Conservation (phyloP, 495 filamentous ascomycete genomes). For the Bryoglossum gracile region DNA sequence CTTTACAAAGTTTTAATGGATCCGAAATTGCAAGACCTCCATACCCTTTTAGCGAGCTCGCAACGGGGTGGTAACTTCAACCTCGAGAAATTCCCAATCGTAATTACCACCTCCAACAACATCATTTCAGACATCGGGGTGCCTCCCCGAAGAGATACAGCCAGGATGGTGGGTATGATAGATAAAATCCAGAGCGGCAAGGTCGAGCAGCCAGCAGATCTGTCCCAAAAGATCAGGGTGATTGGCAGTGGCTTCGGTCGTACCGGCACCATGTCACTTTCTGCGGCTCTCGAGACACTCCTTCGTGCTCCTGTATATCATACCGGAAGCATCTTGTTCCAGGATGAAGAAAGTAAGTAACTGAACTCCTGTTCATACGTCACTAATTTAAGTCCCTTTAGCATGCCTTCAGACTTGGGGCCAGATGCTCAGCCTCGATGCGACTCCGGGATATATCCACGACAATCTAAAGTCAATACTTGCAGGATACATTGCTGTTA, state of each 20-base stretch:
- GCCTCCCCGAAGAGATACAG: too few species aligned
- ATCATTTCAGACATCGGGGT: too few species aligned
- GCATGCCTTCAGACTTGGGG: slow-evolving; percentile 26
- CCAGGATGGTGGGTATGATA: too few species aligned
- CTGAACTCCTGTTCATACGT: not conserved
- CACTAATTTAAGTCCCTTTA: not conserved
- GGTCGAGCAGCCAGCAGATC: not conserved
- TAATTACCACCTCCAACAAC: too few species aligned
- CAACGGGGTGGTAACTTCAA: too few species aligned
- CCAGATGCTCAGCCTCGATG: slow-evolving; percentile 22
- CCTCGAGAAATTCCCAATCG: too few species aligned
- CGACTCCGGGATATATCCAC: slow-evolving; percentile 20
- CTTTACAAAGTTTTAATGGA: too few species aligned
- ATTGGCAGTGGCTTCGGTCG: slow-evolving; percentile 34
- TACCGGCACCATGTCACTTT: slow-evolving; percentile 45
- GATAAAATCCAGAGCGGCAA: too few species aligned
- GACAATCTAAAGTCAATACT: slow-evolving; percentile 22
- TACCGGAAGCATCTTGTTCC: slow-evolving; percentile 28
- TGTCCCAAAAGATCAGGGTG: not conserved
- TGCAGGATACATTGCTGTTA: slow-evolving; percentile 29
- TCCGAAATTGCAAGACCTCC: too few species aligned
- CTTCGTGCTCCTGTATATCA: slow-evolving; percentile 35
- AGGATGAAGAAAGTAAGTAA: slow-evolving; percentile 25
- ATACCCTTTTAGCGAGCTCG: too few species aligned
- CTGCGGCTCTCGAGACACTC: slow-evolving; percentile 37